Percentiles rank a stretch among this genome's conserved stretches.
Evolutionary conservation across 257 asterid genomes (phyloP).

Genomic region (Henckelia pumila): DNA sequence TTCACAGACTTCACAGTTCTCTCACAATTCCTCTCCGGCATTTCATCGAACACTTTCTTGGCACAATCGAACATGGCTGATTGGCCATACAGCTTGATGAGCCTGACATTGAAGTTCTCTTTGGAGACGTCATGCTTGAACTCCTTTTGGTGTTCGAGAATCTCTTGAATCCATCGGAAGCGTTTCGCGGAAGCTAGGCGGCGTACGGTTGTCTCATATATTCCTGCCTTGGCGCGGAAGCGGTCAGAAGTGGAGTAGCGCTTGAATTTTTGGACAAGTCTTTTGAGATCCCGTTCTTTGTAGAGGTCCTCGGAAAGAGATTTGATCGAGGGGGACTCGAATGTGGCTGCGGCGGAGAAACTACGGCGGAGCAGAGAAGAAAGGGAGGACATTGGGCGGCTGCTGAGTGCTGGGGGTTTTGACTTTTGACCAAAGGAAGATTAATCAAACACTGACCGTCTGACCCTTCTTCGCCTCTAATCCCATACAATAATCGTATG

Average conservation of each 20-base stretch:
- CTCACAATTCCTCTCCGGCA: constrained; percentile 35
- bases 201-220: constrained; percentile 38
- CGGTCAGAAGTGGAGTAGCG: constrained; percentile 28
- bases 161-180: constrained; percentile 36
- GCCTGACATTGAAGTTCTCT: constrained; percentile 38
- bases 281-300: constrained; percentile 39
- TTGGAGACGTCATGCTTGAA: constrained; percentile 34
- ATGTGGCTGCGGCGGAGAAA: constrained; percentile 24
- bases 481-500: no score
- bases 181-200: constrained; percentile 44
- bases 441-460: no score
- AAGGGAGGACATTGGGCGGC: constrained; percentile 9
- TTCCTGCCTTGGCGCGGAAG: constrained; percentile 41
- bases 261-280: constrained; percentile 41
- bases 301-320: constrained; percentile 25
- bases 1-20: constrained; percentile 40
- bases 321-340: constrained; percentile 18
- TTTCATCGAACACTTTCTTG: constrained; percentile 45
- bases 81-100: constrained; percentile 37
- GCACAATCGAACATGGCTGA: constrained; percentile 41
- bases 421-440: constrained; percentile 7
- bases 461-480: no score
- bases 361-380: constrained; percentile 30
- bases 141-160: constrained; percentile 43
- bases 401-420: background rate